A percentile compares a stretch with the other conserved stretches of the same genome.
Conservation (phyloP, 176 grass and related monocot species). For the Dactylis glomerata region DNA sequence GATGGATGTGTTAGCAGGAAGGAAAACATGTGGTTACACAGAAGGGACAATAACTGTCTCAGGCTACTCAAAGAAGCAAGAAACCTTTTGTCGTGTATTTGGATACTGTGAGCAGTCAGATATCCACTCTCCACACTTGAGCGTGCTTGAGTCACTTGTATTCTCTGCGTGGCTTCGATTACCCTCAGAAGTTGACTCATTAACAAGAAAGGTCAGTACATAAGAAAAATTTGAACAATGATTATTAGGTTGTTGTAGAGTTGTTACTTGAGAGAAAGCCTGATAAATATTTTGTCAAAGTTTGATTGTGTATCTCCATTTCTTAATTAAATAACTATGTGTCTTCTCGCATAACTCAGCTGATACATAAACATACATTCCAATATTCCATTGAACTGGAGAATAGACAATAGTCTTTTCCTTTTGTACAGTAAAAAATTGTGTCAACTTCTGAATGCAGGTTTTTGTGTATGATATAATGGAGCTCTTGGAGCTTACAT, state of each 20-base stretch:
- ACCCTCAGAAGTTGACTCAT: slow-evolving; percentile 24
- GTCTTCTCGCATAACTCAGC: not conserved
- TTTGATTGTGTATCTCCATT: not conserved
- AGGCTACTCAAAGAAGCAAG: slow-evolving; percentile 41
- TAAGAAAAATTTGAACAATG: not conserved
- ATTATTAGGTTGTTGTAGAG: not conserved
- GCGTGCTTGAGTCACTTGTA: slow-evolving; percentile 32
- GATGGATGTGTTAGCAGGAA: slow-evolving; percentile 36
- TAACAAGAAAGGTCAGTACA: slow-evolving; percentile 30
- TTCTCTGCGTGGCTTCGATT: slow-evolving; percentile 40
- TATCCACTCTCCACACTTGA: slow-evolving; percentile 27
- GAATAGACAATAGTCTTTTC: not conserved
- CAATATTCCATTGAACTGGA: not conserved
- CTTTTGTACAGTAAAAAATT: not conserved
- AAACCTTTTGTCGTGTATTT: slow-evolving; percentile 31
- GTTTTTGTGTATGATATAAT: not conserved
- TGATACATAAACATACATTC: not conserved
- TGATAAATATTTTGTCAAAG: not conserved
- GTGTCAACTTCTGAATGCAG: not conserved
- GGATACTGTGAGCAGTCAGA: slow-evolving; percentile 39
- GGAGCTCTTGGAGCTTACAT: slow-evolving; percentile 27
- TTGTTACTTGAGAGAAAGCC: not conserved
- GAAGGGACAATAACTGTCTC: slow-evolving; percentile 28
- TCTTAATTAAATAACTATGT: not conserved
- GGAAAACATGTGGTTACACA: slow-evolving; percentile 33